These are phyloP conservation scores for Funneliformis mosseae DNA, from an alignment of 192 early-diverging fungal genomes.

Conservation along the genomic window DNA sequence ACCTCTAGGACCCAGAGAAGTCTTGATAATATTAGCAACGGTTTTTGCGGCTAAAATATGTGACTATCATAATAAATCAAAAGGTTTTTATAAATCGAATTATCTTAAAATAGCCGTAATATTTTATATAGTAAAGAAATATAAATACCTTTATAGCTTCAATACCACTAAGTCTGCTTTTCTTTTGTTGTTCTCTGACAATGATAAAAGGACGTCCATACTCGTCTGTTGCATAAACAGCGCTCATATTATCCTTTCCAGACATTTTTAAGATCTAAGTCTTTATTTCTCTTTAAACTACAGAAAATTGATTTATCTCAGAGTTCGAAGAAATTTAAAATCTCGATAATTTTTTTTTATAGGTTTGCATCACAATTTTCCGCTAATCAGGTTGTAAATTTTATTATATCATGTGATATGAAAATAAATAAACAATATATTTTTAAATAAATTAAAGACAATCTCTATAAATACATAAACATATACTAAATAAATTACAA, in stretches of 20 bases:
- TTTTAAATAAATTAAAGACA: too few species aligned
- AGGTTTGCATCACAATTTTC: too few species aligned
- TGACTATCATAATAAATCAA: slow-evolving; percentile 59
- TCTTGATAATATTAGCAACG: slow-evolving; percentile 96
- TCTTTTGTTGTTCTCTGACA: slow-evolving; percentile 94
- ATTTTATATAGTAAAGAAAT: neutral
- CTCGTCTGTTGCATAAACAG: slow-evolving; percentile 94
- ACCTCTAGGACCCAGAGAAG: slow-evolving; percentile 97
- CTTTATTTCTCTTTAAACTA: too few species aligned
- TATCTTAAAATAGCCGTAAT: neutral
- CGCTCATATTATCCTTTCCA: slow-evolving; percentile 44
- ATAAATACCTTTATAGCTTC: slow-evolving; percentile 92
- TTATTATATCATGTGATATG: too few species aligned
- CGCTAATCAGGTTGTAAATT: too few species aligned
- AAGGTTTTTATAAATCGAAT: neutral
- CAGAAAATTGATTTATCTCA: too few species aligned
- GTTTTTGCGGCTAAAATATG: slow-evolving; percentile 98
- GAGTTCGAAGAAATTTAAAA: too few species aligned
- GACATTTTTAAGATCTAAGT: neutral
- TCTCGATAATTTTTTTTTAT: too few species aligned
- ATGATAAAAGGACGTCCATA: slow-evolving; percentile 99
- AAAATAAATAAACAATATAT: too few species aligned
- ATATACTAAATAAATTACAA: too few species aligned
- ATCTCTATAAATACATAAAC: too few species aligned
- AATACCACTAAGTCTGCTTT: slow-evolving; percentile 85